Evolutionary conservation across 73 alveolate genomes (phyloP), one percentile per base, ranked within the genome.

Genomic region (Stentor coeruleus): DNA sequence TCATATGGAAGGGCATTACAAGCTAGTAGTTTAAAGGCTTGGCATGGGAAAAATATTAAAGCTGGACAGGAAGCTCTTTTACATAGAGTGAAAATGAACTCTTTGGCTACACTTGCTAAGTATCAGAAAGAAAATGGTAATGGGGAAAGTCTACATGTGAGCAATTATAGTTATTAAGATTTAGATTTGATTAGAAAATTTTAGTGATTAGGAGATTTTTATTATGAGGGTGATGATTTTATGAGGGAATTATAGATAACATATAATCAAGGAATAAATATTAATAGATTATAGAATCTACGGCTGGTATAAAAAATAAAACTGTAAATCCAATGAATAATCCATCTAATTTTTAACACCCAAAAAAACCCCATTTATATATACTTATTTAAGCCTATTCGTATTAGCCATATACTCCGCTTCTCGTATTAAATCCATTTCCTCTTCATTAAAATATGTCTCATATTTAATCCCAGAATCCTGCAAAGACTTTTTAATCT

Each of bases 1-100:
- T 93, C 98, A 31, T 96, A 92, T 85, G 99, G 98, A 20, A 86
- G 99, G 77, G 99, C 99, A 6, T 96, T 96, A 72, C 94, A 96
- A 86, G 75, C 89, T 55, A 55, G 98, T 38, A 81, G 93, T 81
- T 90, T 96, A 38, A 94, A 92, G 95, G 88, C 98, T 74, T 96
- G 98, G 98, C 88, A 59, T n/a, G 99, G 99, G 3, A 94, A 90
- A 88, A 95, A 95, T 83, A 89, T 87, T 59, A 82, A 77, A 57
- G 96, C 97, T 74, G 99, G 96, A 40, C 93, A 95, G 84, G 96
- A 79, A n/a, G 93, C 92, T n/a, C 87, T 95, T 59, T 31, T 92
- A 55, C 86, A 81, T 40, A 94, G 97, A 88, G 98, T 97, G 58
- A 88, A 86, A 88, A 96, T 97, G 75, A 95, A 95, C 91, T 81